phyloP scores from a whole-genome alignment of 345 rosid species.

The Populus davidiana region DNA sequence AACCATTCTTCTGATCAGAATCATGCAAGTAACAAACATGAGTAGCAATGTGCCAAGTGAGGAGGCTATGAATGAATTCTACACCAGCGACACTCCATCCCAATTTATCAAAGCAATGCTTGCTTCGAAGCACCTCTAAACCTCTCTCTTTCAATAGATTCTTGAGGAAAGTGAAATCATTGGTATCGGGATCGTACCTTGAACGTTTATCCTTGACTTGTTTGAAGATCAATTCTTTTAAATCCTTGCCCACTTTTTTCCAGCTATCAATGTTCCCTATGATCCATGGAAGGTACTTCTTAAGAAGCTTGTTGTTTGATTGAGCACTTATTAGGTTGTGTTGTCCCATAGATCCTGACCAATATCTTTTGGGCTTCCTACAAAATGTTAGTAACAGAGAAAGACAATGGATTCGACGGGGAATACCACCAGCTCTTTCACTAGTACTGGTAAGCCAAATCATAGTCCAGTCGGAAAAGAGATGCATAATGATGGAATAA shows the following conservation, averaged over 20 bases:
- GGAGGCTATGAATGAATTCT: too few relatives aligned
- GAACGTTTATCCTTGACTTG: not conserved
- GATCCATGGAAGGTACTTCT: not conserved
- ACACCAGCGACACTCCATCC: too few relatives aligned
- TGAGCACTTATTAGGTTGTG: too few relatives aligned
- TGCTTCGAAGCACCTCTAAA: too few relatives aligned
- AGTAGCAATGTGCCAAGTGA: conserved; percentile 18
- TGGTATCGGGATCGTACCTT: not conserved
- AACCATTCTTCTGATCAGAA: too few relatives aligned
- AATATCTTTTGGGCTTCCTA: not conserved
- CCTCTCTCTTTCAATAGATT: too few relatives aligned
- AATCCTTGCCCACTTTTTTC: not conserved
- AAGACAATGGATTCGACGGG: too few relatives aligned
- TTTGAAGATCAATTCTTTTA: not conserved
- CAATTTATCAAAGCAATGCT: too few relatives aligned
- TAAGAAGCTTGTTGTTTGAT: not conserved
- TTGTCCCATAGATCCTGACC: not conserved
- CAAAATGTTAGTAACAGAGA: not conserved
- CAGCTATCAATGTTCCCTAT: not conserved
- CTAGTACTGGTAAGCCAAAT: conserved; percentile 2
- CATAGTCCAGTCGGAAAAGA: conserved; percentile 23
- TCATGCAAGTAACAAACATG: too few relatives aligned
- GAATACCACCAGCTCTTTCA: not conserved
- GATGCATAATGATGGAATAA: not conserved
- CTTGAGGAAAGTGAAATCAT: too few relatives aligned